Evolutionary conservation across 1,284 basidiomycete genomes (phyloP).

Genomic region (Ganoderma sinense): DNA sequence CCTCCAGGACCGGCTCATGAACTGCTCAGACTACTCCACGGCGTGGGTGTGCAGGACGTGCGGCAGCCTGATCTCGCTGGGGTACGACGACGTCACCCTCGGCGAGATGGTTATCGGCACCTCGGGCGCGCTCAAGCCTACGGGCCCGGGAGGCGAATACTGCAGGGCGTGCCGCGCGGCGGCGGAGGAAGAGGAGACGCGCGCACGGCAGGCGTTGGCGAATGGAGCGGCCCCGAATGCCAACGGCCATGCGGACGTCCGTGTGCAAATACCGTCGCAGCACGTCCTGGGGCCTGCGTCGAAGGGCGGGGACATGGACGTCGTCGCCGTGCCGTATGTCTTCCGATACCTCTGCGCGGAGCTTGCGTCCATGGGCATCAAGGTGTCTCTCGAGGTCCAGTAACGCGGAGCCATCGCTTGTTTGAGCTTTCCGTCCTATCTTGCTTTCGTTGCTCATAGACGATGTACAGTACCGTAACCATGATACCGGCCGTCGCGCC

Average conservation of each 20-base stretch:
- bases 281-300: conserved; percentile 65
- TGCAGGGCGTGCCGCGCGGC: conserved; percentile 88
- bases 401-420: conserved; percentile 28
- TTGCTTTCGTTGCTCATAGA: conserved; percentile 23
- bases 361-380: conserved; percentile 86
- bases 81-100: conserved; percentile 86
- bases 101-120: conserved; percentile 67
- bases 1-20: conserved; percentile 98
- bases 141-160: conserved; percentile 85
- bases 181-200: conserved; percentile 68
- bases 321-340: conserved; percentile 96
- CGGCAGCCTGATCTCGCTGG: conserved; percentile 94
- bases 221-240: conserved; percentile 46
- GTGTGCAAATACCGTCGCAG: conserved; percentile 67
- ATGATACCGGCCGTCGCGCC: not conserved
- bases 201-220: conserved; percentile 59
- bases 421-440: not conserved
- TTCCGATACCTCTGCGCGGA: conserved; percentile 91
- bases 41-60: conserved; percentile 98
- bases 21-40: conserved; percentile 99
- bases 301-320: conserved; percentile 86
- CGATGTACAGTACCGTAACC: conserved; percentile 10
- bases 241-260: conserved; percentile 55
- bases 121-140: conserved; percentile 57
- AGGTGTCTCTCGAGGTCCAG: conserved; percentile 75